A percentile compares a stretch with the other conserved stretches of the same genome.
phyloP scores from a whole-genome alignment of 495 filamentous ascomycete species.

The Trichoderma asperelloides region DNA sequence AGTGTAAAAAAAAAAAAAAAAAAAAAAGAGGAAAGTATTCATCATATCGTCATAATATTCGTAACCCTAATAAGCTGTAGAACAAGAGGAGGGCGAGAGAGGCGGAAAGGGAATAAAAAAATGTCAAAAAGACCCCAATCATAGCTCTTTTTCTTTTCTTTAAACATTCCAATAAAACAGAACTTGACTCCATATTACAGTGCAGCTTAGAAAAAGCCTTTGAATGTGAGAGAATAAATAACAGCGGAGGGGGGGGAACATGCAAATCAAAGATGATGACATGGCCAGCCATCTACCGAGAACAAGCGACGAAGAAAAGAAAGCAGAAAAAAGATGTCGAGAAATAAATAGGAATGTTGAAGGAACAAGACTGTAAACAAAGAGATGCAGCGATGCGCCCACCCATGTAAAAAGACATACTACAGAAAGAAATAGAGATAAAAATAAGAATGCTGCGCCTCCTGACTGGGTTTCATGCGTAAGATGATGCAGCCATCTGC shows the following conservation, averaged over 20 bases:
- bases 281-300: conserved; percentile 3
- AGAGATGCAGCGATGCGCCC: conserved; percentile 4
- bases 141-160: background rate
- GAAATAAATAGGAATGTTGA: conserved; percentile 22
- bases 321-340: conserved; percentile 22
- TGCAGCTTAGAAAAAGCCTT: background rate
- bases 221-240: background rate
- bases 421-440: background rate
- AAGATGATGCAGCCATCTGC: background rate
- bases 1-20: background rate
- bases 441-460: background rate
- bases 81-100: background rate
- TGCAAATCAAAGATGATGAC: background rate
- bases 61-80: background rate
- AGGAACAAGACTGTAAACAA: conserved; percentile 14
- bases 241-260: background rate
- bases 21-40: background rate
- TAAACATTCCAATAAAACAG: background rate
- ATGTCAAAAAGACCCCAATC: background rate
- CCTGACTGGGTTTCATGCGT: background rate
- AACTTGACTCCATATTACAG: background rate
- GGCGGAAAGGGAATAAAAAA: background rate
- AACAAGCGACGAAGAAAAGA: conserved; percentile 20
- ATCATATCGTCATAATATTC: conserved; percentile 2
- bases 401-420: background rate